Evolutionary conservation across 106 monocot species (phyloP).

Genomic region (Dioscorea zingiberensis): DNA sequence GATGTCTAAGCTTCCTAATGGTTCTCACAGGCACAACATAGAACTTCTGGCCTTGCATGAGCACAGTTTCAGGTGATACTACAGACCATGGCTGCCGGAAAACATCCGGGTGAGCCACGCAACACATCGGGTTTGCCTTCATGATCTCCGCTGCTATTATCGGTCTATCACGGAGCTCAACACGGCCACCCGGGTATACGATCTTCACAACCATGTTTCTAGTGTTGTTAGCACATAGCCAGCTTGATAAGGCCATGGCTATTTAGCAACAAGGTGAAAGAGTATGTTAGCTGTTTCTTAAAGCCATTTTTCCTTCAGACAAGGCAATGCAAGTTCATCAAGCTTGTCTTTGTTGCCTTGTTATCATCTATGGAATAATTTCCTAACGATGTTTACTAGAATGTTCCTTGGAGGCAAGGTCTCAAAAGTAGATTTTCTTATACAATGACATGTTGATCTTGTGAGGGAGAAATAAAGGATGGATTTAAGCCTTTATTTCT

Average conservation of each 20-base stretch:
- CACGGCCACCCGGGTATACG: neutral
- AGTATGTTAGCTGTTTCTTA: too few relatives aligned
- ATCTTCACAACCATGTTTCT: conserved; percentile 1
- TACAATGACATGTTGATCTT: too few relatives aligned
- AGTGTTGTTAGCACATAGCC: neutral
- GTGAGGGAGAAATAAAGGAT: too few relatives aligned
- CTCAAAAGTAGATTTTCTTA: too few relatives aligned
- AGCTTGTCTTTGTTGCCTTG: too few relatives aligned
- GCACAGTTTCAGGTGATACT: neutral
- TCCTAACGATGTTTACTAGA: too few relatives aligned
- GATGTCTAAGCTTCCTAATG: neutral
- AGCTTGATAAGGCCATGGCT: neutral
- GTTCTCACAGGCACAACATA: neutral
- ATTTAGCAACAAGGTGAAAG: too few relatives aligned
- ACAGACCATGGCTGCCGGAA: neutral
- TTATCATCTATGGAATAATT: too few relatives aligned
- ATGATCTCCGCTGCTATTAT: neutral
- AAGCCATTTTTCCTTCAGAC: too few relatives aligned
- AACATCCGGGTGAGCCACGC: neutral
- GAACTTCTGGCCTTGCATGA: neutral
- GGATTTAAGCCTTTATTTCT: too few relatives aligned
- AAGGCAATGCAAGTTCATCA: too few relatives aligned
- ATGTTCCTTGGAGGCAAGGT: too few relatives aligned
- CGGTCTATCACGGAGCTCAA: neutral
- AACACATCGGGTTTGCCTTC: neutral